Percentiles rank a stretch among this genome's conserved stretches.
Conservation (phyloP, 768 basidiomycete species). For the Suillus placidus region DNA sequence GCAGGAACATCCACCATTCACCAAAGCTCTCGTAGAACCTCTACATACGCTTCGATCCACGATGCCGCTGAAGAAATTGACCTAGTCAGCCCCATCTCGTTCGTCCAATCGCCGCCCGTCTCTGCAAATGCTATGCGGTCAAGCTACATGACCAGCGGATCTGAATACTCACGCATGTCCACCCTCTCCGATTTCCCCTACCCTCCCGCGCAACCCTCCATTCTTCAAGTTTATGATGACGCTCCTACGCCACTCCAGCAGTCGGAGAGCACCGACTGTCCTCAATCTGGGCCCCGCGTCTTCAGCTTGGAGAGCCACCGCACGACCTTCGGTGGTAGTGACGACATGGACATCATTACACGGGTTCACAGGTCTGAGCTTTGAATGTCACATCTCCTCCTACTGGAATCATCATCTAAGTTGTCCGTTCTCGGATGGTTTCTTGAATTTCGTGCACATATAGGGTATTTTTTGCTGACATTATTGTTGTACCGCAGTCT, state of each 20-base stretch:
- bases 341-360: slow-evolving; percentile 25
- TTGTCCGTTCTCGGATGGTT: neutral
- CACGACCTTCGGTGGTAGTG: slow-evolving; percentile 31
- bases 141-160: slow-evolving; percentile 65
- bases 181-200: slow-evolving; percentile 72
- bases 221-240: slow-evolving; percentile 50
- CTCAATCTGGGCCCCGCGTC: slow-evolving; percentile 13
- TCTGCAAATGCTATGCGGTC: slow-evolving; percentile 42
- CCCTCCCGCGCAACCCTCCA: slow-evolving; percentile 54
- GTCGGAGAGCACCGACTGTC: neutral
- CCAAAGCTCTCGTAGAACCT: slow-evolving; percentile 17
- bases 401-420: neutral
- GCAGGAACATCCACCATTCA: slow-evolving; percentile 16
- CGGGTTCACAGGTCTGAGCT: slow-evolving; percentile 16
- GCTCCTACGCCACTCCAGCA: slow-evolving; percentile 6
- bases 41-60: slow-evolving; percentile 28
- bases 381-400: slow-evolving; percentile 14
- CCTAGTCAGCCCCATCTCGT: slow-evolving; percentile 20
- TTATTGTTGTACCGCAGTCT: neutral
- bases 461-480: neutral
- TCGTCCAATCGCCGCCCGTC: slow-evolving; percentile 22
- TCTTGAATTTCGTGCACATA: neutral
- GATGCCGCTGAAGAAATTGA: slow-evolving; percentile 14
- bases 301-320: slow-evolving; percentile 19
- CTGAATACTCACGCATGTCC: slow-evolving; percentile 64